Evolutionary conservation across 164 flowering plant species (phyloP).

Genomic region (Chimonanthus praecox): DNA sequence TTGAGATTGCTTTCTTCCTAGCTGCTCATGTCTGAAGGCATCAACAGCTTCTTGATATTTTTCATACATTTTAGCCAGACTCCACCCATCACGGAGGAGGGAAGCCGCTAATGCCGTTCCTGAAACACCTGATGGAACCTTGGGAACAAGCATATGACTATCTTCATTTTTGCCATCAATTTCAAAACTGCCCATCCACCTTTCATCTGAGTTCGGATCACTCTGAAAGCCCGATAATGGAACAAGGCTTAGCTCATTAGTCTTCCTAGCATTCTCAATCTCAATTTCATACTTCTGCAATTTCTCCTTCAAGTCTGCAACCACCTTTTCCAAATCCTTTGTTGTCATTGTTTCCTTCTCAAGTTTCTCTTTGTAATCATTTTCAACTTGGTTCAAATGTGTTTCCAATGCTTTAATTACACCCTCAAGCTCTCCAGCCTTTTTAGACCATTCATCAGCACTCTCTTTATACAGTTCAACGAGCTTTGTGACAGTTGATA

Average conservation of each 20-base stretch:
- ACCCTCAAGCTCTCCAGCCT: slow-evolving; percentile 96
- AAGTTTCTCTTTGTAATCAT: slow-evolving; percentile 61
- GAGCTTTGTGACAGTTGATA: slow-evolving; percentile 66
- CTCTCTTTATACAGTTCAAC: slow-evolving; percentile 90
- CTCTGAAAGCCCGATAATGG: slow-evolving; percentile 37
- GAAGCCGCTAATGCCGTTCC: slow-evolving; percentile 98
- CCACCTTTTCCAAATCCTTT: slow-evolving; percentile 64
- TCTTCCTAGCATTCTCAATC: slow-evolving; percentile 49
- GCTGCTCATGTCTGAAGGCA: slow-evolving; percentile 81
- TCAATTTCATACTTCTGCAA: slow-evolving; percentile 65
- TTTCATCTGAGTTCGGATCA: slow-evolving; percentile 17
- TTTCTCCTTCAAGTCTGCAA: slow-evolving; percentile 52
- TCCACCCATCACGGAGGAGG: slow-evolving; percentile 97
- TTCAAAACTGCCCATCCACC: slow-evolving; percentile 29
- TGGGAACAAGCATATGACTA: slow-evolving; percentile 48
- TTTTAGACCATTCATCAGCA: slow-evolving; percentile 91
- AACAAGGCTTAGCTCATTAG: slow-evolving; percentile 49
- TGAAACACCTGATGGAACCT: slow-evolving; percentile 69
- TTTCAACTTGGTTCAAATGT: slow-evolving; percentile 72
- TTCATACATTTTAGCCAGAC: slow-evolving; percentile 88
- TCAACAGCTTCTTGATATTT: slow-evolving; percentile 97
- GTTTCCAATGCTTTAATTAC: slow-evolving; percentile 88
- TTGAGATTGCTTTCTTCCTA: slow-evolving; percentile 81
- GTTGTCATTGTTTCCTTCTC: slow-evolving; percentile 56
- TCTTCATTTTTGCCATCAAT: slow-evolving; percentile 30